Evolutionary conservation across 2,329 filamentous ascomycete species (phyloP).

Genomic region (Xylariaceae sp.): DNA sequence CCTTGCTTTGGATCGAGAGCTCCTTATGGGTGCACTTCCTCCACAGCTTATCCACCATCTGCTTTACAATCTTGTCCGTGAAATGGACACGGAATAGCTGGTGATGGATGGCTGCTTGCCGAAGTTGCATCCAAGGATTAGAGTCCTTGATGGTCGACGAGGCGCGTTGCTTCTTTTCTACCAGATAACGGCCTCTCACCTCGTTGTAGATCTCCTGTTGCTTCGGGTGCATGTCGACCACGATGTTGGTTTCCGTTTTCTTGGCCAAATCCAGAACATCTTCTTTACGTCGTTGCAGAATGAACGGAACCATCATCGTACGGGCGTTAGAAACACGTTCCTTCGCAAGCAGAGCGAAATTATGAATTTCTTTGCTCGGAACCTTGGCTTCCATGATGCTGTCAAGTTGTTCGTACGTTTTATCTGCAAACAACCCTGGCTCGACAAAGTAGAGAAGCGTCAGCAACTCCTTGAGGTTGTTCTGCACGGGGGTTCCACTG

Average conservation of each 20-base stretch:
- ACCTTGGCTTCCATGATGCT: slow-evolving; percentile 90
- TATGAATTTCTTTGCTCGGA: slow-evolving; percentile 70
- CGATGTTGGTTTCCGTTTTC: slow-evolving; percentile 72
- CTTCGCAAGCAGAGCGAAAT: slow-evolving; percentile 78
- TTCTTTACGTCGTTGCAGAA: slow-evolving; percentile 86
- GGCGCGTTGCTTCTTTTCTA: slow-evolving; percentile 55
- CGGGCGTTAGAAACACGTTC: slow-evolving; percentile 83
- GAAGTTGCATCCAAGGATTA: slow-evolving; percentile 82
- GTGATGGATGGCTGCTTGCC: slow-evolving; percentile 88
- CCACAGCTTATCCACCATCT: slow-evolving; percentile 74
- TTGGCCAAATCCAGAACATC: slow-evolving; percentile 83
- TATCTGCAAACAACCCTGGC: slow-evolving; percentile 69
- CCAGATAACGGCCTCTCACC: slow-evolving; percentile 58
- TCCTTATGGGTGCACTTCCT: slow-evolving; percentile 57
- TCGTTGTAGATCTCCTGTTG: slow-evolving; percentile 70
- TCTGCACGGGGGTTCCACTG: slow-evolving; percentile 85
- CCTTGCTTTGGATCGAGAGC: slow-evolving; percentile 36
- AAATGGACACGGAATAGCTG: slow-evolving; percentile 81
- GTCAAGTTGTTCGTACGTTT: slow-evolving; percentile 68
- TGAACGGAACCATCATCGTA: slow-evolving; percentile 91
- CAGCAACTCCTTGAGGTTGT: slow-evolving; percentile 89
- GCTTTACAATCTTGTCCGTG: slow-evolving; percentile 64
- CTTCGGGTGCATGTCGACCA: slow-evolving; percentile 68
- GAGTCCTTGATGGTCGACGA: slow-evolving; percentile 48
- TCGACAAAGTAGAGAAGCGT: slow-evolving; percentile 92